Evolutionary conservation across 805 yeast species (phyloP).

Genomic region (Hanseniaspora clermontiae): DNA sequence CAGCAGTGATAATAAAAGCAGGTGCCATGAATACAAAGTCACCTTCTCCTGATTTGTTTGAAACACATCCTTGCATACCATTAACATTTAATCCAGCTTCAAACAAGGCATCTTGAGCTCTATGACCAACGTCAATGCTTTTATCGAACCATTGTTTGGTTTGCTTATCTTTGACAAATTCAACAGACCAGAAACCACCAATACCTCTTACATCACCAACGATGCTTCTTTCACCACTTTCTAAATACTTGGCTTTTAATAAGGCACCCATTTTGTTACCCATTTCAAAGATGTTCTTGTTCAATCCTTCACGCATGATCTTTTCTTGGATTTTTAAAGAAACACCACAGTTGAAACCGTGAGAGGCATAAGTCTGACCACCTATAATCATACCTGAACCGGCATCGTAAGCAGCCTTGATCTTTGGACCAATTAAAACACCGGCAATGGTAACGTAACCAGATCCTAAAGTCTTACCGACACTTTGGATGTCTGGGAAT

Average conservation of each 20-base stretch:
- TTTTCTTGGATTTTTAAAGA: conserved; percentile 37
- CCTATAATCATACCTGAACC: conserved; percentile 34
- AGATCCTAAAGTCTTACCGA: conserved; percentile 39
- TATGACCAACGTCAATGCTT: conserved; percentile 28
- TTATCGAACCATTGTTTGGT: conserved; percentile 39
- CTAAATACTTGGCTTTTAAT: conserved; percentile 27
- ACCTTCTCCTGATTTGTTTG: conserved; percentile 19
- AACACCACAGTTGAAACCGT: conserved; percentile 36
- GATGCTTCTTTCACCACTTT: conserved; percentile 27
- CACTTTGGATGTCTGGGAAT: conserved; percentile 37
- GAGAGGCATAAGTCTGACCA: conserved; percentile 42
- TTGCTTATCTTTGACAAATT: conserved; percentile 40
- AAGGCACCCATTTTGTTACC: conserved; percentile 34
- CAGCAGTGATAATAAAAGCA: conserved; percentile 32
- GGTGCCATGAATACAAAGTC: conserved; percentile 40
- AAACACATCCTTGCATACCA: conserved; percentile 36
- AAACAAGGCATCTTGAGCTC: conserved; percentile 27
- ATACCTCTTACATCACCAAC: conserved; percentile 53
- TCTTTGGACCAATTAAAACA: conserved; percentile 31
- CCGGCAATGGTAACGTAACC: conserved; percentile 41
- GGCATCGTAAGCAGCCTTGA: conserved; percentile 27
- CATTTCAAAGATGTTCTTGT: conserved; percentile 32
- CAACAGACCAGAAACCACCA: conserved; percentile 49
- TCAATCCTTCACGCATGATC: conserved; percentile 25
- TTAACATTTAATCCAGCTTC: conserved; percentile 36